Evolutionary conservation across 1,284 basidiomycete genomes (phyloP).

Genomic region (Cutaneotrichosporon cutaneum): DNA sequence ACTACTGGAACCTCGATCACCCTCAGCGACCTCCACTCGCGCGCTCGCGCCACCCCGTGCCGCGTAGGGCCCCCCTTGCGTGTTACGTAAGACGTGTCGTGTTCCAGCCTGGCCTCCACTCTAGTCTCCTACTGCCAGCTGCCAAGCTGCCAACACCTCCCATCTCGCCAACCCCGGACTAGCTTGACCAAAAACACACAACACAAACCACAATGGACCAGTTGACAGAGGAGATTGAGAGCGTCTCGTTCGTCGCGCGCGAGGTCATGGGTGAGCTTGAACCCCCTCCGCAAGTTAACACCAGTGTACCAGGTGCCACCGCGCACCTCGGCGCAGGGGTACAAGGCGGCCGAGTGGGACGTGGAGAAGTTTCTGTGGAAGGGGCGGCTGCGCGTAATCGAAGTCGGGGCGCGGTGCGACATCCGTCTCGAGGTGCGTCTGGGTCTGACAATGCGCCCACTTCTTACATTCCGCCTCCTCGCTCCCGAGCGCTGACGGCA

Average conservation of each 20-base stretch:
- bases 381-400: constrained; percentile 50
- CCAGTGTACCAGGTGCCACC: constrained; percentile 54
- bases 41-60: too few species aligned
- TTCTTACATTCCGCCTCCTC: background rate
- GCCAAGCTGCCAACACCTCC: background rate
- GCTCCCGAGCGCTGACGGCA: constrained; percentile 19
- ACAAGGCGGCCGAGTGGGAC: constrained; percentile 54
- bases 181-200: constrained; percentile 3
- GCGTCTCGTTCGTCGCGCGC: constrained; percentile 50
- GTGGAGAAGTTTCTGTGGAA: constrained; percentile 53
- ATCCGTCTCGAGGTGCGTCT: constrained; percentile 49
- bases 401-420: constrained; percentile 48
- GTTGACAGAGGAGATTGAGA: constrained; percentile 51
- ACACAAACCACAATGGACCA: constrained; percentile 35
- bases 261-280: constrained; percentile 52
- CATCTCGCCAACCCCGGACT: background rate
- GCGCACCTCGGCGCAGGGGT: constrained; percentile 48
- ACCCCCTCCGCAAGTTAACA: background rate
- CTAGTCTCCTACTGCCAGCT: background rate
- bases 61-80: too few species aligned
- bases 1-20: too few species aligned
- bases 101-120: background rate
- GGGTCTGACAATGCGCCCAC: background rate
- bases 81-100: background rate
- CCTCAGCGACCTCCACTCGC: background rate